These are phyloP conservation scores for Micromonas pusilla DNA, from an alignment of 139 green algal genomes.

Conservation along the genomic window DNA sequence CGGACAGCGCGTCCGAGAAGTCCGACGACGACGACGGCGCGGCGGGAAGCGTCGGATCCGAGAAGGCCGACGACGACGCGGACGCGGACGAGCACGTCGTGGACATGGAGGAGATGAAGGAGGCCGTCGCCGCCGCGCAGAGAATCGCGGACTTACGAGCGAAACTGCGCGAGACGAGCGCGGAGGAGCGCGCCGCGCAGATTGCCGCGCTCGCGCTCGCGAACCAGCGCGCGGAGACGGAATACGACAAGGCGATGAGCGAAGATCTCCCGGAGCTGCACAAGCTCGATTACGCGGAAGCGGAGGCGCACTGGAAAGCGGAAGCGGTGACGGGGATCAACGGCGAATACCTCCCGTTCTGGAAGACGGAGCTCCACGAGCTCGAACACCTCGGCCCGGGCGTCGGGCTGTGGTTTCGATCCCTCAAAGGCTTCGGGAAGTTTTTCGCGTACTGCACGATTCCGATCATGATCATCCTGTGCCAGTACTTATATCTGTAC, in stretches of 20 bases:
- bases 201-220: too few relatives aligned
- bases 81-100: too few relatives aligned
- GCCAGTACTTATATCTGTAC: background rate
- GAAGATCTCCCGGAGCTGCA: background rate
- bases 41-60: too few relatives aligned
- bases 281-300: background rate
- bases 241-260: background rate
- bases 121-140: too few relatives aligned
- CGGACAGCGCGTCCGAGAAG: too few relatives aligned
- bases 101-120: too few relatives aligned
- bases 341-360: background rate
- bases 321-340: background rate
- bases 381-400: background rate
- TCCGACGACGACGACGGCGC: too few relatives aligned
- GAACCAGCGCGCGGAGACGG: background rate
- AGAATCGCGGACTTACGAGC: too few relatives aligned
- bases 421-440: background rate
- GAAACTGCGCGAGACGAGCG: too few relatives aligned
- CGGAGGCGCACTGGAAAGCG: background rate
- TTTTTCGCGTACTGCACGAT: background rate
- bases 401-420: background rate
- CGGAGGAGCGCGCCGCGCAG: too few relatives aligned
- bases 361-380: background rate
- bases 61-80: too few relatives aligned
- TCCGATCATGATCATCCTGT: background rate